These are phyloP conservation scores for Agrocybe praecox DNA, from an alignment of 768 basidiomycete species.

Conservation along the genomic window DNA sequence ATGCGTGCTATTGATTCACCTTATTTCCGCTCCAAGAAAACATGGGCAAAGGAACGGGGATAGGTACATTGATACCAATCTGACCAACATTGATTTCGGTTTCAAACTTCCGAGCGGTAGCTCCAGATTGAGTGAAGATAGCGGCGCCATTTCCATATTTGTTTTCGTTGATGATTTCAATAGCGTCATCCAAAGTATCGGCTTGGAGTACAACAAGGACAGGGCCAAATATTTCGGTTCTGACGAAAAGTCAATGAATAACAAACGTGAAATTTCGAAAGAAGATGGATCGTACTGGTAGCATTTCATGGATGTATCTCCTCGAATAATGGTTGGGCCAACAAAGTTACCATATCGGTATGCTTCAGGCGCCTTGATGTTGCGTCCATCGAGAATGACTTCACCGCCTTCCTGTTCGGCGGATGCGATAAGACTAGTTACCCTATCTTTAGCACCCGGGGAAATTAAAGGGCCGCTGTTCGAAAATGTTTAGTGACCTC, in stretches of 20 bases:
- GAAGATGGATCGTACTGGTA: conserved; percentile 64
- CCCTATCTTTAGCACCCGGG: conserved; percentile 77
- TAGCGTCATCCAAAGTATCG: conserved; percentile 87
- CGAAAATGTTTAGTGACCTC: not conserved
- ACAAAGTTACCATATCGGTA: conserved; percentile 94
- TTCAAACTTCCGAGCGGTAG: conserved; percentile 94
- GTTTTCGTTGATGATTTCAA: conserved; percentile 88
- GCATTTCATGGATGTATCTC: conserved; percentile 78
- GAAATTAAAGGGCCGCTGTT: conserved; percentile 80
- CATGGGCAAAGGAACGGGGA: conserved; percentile 91
- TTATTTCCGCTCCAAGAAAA: conserved; percentile 98
- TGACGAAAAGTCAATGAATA: conserved; percentile 29
- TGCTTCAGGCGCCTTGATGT: conserved; percentile 54
- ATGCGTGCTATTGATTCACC: conserved; percentile 26
- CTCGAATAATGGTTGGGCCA: conserved; percentile 90
- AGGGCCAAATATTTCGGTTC: conserved; percentile 96
- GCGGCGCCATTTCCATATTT: conserved; percentile 93
- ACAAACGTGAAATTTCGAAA: not conserved
- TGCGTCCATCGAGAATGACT: conserved; percentile 86
- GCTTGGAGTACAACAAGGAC: conserved; percentile 78
- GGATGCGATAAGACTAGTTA: conserved; percentile 73
- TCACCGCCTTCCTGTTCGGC: conserved; percentile 81
- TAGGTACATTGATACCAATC: conserved; percentile 92
- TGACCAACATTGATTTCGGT: conserved; percentile 85
- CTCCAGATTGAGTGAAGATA: conserved; percentile 95